Evolutionary conservation across 805 yeast genomes (phyloP), one percentile per base, ranked within the genome.

Genomic region (Wickerhamiella cacticola): DNA sequence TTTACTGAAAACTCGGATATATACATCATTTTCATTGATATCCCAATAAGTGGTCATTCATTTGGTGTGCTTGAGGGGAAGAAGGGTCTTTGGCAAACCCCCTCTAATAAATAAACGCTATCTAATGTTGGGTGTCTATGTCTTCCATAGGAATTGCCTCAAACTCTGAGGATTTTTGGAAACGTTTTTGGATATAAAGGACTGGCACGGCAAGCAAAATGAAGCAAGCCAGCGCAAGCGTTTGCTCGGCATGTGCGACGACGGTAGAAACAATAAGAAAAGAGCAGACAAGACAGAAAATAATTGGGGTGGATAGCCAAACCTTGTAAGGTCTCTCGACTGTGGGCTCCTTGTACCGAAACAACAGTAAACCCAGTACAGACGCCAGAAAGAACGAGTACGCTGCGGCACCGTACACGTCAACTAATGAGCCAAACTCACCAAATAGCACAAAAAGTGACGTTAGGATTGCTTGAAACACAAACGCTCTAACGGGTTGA

Each of bases 291-390:
- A 65, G 57, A 50, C 67, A 60, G 44, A 65, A 65, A 28, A 61
- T 19, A 5, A 65, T 51, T 1, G 71, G 71, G 1, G 69, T 65
- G 10, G 56, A 42, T 12, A 64, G 55, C 55, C 58, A 64, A 3
- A 66, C 62, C 46, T 59, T 59, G 56, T 63, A 67, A 1, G 71
- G 70, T 31, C 71, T 50, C 5, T 53, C 59, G 10, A 68, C 53
- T 1, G 53, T 49, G 1, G 70, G 70, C 45, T 65, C 64, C 9
- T 54, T 50, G 42, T 56, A 54, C 19, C 71, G 52, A 35, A 68
- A 53, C 18, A 59, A 53, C 25, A 68, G 54, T 13, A 68, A 61
- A 1, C 71, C 70, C 3, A 61, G 52, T 2, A 68, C 70, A 0
- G 69, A 59, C 36, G 61, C 45, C 34, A 60, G 55, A 52, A 60